Conservation (phyloP, 495 filamentous ascomycete genomes). For the Penicillium chermesinum region DNA sequence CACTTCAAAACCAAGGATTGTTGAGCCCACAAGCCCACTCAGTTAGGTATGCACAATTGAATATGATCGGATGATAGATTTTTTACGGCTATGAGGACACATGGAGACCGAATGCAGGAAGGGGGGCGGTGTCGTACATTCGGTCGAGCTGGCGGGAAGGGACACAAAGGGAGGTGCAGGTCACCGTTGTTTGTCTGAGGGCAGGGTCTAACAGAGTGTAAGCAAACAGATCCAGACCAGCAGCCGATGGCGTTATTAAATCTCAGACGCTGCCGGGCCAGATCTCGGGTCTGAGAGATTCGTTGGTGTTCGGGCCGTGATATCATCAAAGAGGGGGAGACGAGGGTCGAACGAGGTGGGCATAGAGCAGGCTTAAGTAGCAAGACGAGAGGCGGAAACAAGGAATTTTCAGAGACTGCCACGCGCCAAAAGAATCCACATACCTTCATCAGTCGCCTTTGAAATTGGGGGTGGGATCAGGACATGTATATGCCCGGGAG, state of each 20-base stretch:
- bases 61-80: slow-evolving; percentile 28
- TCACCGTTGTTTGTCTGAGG: slow-evolving; percentile 28
- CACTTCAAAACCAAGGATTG: slow-evolving; percentile 14
- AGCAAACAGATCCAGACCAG: slow-evolving; percentile 15
- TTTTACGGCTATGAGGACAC: slow-evolving; percentile 39
- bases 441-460: slow-evolving; percentile 33
- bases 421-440: slow-evolving; percentile 5
- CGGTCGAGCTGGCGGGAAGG: slow-evolving; percentile 23
- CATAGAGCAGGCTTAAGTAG: not conserved
- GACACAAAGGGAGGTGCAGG: slow-evolving; percentile 23
- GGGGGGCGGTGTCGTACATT: slow-evolving; percentile 22
- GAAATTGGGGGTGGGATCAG: slow-evolving; percentile 11
- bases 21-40: slow-evolving; percentile 19
- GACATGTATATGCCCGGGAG: slow-evolving; percentile 1
- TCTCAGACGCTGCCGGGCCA: not conserved
- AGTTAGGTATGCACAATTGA: slow-evolving; percentile 34
- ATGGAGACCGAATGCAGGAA: slow-evolving; percentile 38
- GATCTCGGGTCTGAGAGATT: not conserved
- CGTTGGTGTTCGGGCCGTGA: slow-evolving; percentile 8
- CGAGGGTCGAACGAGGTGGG: not conserved
- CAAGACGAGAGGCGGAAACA: not conserved
- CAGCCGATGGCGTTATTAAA: slow-evolving; percentile 4
- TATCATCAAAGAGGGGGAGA: slow-evolving; percentile 14
- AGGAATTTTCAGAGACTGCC: slow-evolving; percentile 1
- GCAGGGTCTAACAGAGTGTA: slow-evolving; percentile 19